Percentiles rank a stretch among this genome's conserved stretches.
These are phyloP conservation scores for Phialocephala subalpina DNA, from an alignment of 2,329 filamentous ascomycete species.

Conservation along the genomic window DNA sequence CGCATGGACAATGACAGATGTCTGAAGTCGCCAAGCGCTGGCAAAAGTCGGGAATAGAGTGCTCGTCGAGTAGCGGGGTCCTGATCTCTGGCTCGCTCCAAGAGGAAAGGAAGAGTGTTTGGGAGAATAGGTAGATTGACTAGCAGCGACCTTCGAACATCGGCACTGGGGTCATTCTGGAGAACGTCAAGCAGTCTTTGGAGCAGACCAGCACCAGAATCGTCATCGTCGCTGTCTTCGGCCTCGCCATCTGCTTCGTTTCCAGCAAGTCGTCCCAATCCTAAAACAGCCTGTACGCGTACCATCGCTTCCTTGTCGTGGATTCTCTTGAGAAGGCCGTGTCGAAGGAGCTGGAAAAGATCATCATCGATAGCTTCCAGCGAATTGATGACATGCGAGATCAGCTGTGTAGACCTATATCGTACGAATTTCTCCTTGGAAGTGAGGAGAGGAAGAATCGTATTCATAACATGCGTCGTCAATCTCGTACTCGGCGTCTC, in stretches of 20 bases:
- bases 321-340: constrained; percentile 83
- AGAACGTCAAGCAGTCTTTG: constrained; percentile 87
- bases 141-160: constrained; percentile 87
- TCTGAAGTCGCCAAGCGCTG: constrained; percentile 90
- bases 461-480: constrained; percentile 75
- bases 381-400: constrained; percentile 91
- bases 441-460: constrained; percentile 77
- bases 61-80: constrained; percentile 85
- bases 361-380: constrained; percentile 93
- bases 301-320: constrained; percentile 95
- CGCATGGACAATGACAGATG: constrained; percentile 92
- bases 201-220: constrained; percentile 73
- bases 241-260: constrained; percentile 77
- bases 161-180: constrained; percentile 92
- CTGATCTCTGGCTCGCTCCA: constrained; percentile 90
- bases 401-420: constrained; percentile 87
- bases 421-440: constrained; percentile 94
- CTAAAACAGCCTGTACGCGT: constrained; percentile 89
- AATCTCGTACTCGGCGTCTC: constrained; percentile 88
- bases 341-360: constrained; percentile 81
- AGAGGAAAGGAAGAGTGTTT: constrained; percentile 81
- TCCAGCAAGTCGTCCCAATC: constrained; percentile 83
- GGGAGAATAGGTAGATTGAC: constrained; percentile 90
- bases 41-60: constrained; percentile 86
- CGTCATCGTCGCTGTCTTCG: constrained; percentile 75